Conservation (phyloP, 352 stramenopile genomes). For the Phytophthora sojae region DNA sequence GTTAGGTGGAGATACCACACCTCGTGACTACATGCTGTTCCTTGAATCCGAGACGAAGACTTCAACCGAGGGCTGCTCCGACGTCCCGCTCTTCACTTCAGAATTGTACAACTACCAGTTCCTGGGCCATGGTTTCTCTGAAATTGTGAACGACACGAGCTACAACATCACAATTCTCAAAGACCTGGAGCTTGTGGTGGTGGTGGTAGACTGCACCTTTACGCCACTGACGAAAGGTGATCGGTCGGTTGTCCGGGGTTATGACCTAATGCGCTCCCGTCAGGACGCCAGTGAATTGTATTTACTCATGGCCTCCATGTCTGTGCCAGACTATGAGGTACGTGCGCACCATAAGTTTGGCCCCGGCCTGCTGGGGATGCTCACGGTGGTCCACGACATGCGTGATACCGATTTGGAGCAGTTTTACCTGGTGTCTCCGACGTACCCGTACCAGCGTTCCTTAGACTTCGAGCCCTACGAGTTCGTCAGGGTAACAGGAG, state of each 20-base stretch:
- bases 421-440: conserved; percentile 30
- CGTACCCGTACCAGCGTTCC: conserved; percentile 37
- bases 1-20: conserved; percentile 33
- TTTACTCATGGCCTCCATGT: conserved; percentile 33
- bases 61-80: conserved; percentile 12
- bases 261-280: conserved; percentile 31
- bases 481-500: conserved; percentile 18
- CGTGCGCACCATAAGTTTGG: conserved; percentile 23
- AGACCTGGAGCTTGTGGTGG: conserved; percentile 44
- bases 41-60: conserved; percentile 18
- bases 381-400: conserved; percentile 36
- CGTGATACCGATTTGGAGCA: conserved; percentile 14
- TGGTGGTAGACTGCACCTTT: conserved; percentile 52
- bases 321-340: conserved; percentile 45
- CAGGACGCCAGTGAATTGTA: conserved; percentile 19
- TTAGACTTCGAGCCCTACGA: conserved; percentile 38
- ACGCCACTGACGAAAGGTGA: conserved; percentile 18
- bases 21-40: conserved; percentile 28
- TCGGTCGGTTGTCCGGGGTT: conserved; percentile 20
- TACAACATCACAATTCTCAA: conserved; percentile 45
- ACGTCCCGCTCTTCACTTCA: conserved; percentile 7
- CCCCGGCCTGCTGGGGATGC: conserved; percentile 26
- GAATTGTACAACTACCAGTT: conserved; percentile 44
- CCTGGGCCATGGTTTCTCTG: conserved; percentile 30
- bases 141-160: conserved; percentile 33